phyloP scores from a whole-genome alignment of 2,329 filamentous ascomycete species.

The Xylaria sp. region DNA sequence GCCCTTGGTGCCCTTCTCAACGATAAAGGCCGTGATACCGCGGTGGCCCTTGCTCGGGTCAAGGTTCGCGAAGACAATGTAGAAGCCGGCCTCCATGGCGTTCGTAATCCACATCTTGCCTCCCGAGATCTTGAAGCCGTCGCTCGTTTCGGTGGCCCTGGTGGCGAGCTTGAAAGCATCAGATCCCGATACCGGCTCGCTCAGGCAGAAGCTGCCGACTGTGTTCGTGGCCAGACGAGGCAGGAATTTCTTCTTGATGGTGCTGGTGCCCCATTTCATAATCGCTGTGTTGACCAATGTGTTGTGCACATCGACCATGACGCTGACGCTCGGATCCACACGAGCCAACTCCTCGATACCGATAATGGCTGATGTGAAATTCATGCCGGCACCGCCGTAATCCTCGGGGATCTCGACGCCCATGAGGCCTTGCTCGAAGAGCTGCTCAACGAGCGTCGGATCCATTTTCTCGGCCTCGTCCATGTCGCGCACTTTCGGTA shows the following conservation, averaged over 20 bases:
- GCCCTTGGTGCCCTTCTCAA: conserved; percentile 88
- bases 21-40: conserved; percentile 94
- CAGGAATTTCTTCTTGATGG: conserved; percentile 85
- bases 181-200: conserved; percentile 90
- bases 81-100: conserved; percentile 90
- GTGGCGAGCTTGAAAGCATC: conserved; percentile 96
- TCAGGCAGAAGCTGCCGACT: conserved; percentile 91
- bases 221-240: conserved; percentile 91
- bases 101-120: conserved; percentile 99
- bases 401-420: conserved; percentile 97
- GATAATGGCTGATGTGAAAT: conserved; percentile 95
- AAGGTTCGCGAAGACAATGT: conserved; percentile 97
- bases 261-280: conserved; percentile 81
- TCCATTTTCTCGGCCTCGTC: conserved; percentile 98
- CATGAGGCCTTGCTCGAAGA: conserved; percentile 98
- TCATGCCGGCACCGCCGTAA: conserved; percentile 96
- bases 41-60: conserved; percentile 93
- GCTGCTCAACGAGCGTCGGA: conserved; percentile 83
- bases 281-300: conserved; percentile 96
- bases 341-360: conserved; percentile 96
- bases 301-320: conserved; percentile 97
- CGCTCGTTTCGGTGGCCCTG: conserved; percentile 82
- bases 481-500: conserved; percentile 95
- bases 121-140: conserved; percentile 87
- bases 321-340: conserved; percentile 93